phyloP scores from a whole-genome alignment of 192 early-diverging fungal genomes.

The Jimgerdemannia lactiflua region DNA sequence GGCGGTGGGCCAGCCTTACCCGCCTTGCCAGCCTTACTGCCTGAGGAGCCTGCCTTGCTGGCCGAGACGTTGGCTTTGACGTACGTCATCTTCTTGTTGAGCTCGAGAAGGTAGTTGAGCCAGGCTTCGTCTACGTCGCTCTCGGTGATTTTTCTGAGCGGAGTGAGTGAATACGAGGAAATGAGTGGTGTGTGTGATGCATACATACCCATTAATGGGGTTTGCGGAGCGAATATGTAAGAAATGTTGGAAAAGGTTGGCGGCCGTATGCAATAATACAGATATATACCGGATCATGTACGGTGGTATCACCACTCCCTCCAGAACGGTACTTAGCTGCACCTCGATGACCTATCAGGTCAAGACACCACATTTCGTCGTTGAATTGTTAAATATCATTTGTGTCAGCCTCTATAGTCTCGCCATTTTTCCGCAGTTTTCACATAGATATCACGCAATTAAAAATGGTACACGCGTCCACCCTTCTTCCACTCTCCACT shows the following conservation, averaged over 20 bases:
- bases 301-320: conserved; percentile 83
- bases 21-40: conserved; percentile 35
- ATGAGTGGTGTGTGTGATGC: too few species aligned
- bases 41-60: conserved; percentile 58
- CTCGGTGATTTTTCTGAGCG: conserved; percentile 81
- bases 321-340: conserved; percentile 69
- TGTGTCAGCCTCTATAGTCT: not conserved
- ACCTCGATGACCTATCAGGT: conserved; percentile 60
- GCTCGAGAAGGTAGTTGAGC: conserved; percentile 75
- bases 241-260: too few species aligned
- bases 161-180: not conserved
- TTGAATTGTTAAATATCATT: not conserved
- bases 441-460: not conserved
- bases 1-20: not conserved
- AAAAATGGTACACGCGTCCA: not conserved
- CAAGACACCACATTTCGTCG: not conserved
- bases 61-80: conserved; percentile 68
- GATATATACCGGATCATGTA: conserved; percentile 52
- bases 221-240: too few species aligned
- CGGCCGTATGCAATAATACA: too few species aligned
- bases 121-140: conserved; percentile 92
- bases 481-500: not conserved
- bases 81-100: conserved; percentile 87
- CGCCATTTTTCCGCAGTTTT: not conserved
- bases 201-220: too few species aligned